Percentiles rank a stretch among this genome's conserved stretches.
phyloP scores from a whole-genome alignment of 176 grass and related monocot species.

The Tillandsia leiboldiana region DNA sequence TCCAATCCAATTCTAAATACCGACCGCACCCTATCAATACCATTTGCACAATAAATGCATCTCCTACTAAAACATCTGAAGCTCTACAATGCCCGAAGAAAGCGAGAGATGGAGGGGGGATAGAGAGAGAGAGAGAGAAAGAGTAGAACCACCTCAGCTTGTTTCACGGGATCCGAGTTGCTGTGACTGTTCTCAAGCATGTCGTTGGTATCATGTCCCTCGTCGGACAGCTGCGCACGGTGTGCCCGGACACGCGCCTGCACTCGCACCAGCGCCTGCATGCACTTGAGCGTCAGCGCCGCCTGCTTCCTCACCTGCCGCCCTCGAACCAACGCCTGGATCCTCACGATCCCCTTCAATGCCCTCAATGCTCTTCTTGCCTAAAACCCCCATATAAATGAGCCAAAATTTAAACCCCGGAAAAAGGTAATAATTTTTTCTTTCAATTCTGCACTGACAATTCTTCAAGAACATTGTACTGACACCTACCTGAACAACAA shows the following conservation, averaged over 20 bases:
- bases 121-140: not conserved
- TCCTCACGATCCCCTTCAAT: conserved; percentile 63
- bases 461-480: too few species aligned
- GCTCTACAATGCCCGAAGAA: not conserved
- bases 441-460: too few species aligned
- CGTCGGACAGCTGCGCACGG: conserved; percentile 25
- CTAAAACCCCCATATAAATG: conserved; percentile 17
- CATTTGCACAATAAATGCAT: not conserved
- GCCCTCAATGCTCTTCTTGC: conserved; percentile 68
- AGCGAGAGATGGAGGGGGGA: not conserved
- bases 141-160: conserved; percentile 47
- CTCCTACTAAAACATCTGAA: not conserved
- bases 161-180: conserved; percentile 38
- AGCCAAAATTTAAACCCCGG: not conserved
- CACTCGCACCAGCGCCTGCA: conserved; percentile 62
- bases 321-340: conserved; percentile 78
- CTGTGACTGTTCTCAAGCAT: conserved; percentile 15
- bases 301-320: conserved; percentile 72
- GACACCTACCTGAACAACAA: too few species aligned
- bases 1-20: too few species aligned
- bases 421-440: not conserved
- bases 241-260: conserved; percentile 54
- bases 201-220: conserved; percentile 23
- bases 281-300: conserved; percentile 68
- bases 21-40: too few species aligned